A percentile compares a stretch with the other conserved stretches of the same genome.
phyloP scores from a whole-genome alignment of 2,329 filamentous ascomycete species.

The Coniochaeta pulveracea region DNA sequence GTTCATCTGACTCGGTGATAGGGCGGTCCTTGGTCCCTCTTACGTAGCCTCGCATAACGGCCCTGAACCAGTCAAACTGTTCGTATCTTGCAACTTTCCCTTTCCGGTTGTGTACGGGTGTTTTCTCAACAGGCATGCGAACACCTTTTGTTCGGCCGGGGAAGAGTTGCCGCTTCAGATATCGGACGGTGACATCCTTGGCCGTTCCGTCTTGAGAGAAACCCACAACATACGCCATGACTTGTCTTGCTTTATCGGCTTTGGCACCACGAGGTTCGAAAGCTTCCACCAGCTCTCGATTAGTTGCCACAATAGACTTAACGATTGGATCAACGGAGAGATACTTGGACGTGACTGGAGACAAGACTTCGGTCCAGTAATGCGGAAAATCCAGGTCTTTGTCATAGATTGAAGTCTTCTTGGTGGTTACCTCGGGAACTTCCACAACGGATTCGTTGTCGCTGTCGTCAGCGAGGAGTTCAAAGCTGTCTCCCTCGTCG shows the following conservation, averaged over 20 bases:
- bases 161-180: constrained; percentile 69
- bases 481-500: constrained; percentile 36
- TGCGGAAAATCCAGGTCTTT: constrained; percentile 71
- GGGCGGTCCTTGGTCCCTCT: constrained; percentile 36
- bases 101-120: constrained; percentile 65
- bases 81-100: constrained; percentile 71
- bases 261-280: constrained; percentile 77
- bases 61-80: constrained; percentile 80
- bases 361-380: constrained; percentile 89
- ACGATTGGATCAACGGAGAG: constrained; percentile 70
- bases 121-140: constrained; percentile 66
- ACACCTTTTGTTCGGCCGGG: constrained; percentile 86
- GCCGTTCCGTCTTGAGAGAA: constrained; percentile 76
- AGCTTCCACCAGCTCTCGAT: constrained; percentile 57
- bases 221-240: constrained; percentile 81
- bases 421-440: constrained; percentile 30
- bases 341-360: constrained; percentile 67
- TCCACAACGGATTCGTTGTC: constrained; percentile 51
- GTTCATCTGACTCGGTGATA: constrained; percentile 60
- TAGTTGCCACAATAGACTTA: constrained; percentile 57
- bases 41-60: constrained; percentile 62
- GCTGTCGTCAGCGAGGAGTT: constrained; percentile 37
- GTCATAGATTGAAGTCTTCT: constrained; percentile 49
- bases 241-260: constrained; percentile 77
- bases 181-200: constrained; percentile 90